A percentile compares a stretch with the other conserved stretches of the same genome.
Evolutionary conservation across 257 asterid genomes (phyloP).

Genomic region (Nicotiana attenuata): DNA sequence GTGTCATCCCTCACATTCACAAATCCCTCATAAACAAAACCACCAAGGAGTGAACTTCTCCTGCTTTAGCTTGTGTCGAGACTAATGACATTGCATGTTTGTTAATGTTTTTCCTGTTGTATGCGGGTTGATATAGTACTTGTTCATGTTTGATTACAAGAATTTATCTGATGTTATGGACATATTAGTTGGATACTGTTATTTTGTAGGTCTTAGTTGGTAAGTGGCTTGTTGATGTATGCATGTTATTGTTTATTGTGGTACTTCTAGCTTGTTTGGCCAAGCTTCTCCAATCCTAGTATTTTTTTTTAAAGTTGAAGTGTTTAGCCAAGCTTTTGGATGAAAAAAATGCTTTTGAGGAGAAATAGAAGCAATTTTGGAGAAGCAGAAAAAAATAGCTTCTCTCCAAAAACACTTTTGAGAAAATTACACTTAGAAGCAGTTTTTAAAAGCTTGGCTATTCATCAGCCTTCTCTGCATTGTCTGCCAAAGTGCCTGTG

Average conservation of each 20-base stretch:
- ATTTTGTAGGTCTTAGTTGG: neutral
- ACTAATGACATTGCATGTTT: neutral
- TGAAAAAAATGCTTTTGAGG: too few relatives aligned
- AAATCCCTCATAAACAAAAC: conserved; percentile 98
- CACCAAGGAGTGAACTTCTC: conserved; percentile 67
- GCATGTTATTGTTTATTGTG: neutral
- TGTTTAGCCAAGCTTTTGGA: too few relatives aligned
- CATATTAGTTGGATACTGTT: neutral
- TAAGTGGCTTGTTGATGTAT: neutral
- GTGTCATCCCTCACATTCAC: conserved; percentile 98
- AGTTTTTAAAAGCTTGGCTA: too few relatives aligned
- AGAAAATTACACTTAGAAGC: too few relatives aligned
- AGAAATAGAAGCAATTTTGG: too few relatives aligned
- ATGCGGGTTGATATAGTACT: neutral
- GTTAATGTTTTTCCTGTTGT: neutral
- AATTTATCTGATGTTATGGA: neutral
- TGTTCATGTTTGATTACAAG: neutral
- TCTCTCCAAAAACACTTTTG: too few relatives aligned
- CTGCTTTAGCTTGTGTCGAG: neutral
- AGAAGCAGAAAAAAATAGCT: too few relatives aligned
- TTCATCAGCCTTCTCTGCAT: neutral
- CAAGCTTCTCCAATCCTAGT: too few relatives aligned
- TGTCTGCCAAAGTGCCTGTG: neutral
- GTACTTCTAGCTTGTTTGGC: neutral
- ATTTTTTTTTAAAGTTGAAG: too few relatives aligned